phyloP scores from a whole-genome alignment of 192 early-diverging fungal species.

The Allomyces javanicus region DNA sequence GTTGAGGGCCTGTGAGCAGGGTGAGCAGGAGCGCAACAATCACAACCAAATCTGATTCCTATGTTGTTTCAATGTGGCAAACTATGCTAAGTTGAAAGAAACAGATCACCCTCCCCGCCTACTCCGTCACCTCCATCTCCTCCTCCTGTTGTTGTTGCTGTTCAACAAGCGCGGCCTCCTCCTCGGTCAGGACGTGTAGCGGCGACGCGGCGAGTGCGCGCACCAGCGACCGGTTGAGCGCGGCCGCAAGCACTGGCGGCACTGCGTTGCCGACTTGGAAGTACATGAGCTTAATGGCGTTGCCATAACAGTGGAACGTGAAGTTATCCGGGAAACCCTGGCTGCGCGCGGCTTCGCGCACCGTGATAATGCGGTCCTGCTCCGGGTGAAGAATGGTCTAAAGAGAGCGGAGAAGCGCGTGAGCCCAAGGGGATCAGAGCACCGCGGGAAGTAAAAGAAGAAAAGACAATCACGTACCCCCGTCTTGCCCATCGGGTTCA shows the following conservation, averaged over 20 bases:
- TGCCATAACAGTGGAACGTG: conserved; percentile 14
- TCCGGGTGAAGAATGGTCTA: conserved; percentile 39
- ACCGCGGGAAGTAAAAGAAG: background rate
- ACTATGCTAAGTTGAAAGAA: no score
- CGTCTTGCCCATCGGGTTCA: conserved; percentile 38
- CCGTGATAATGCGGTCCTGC: conserved; percentile 32
- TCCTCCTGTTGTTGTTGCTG: no score
- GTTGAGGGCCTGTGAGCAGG: no score
- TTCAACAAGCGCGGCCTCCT: background rate
- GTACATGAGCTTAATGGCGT: conserved; percentile 24
- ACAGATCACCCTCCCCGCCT: no score
- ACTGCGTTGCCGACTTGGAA: conserved; percentile 53
- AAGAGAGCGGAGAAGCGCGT: background rate
- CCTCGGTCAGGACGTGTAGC: background rate
- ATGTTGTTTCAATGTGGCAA: no score
- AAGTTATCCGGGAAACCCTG: conserved; percentile 54
- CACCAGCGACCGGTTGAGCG: conserved; percentile 27
- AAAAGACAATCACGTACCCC: conserved; percentile 14
- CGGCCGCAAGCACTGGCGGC: conserved; percentile 38
- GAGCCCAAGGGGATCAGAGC: background rate
- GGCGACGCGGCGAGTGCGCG: conserved; percentile 13
- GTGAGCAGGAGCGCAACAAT: no score
- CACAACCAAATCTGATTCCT: no score
- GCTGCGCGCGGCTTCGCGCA: conserved; percentile 42
- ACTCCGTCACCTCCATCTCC: no score